Evolutionary conservation across 495 filamentous ascomycete genomes (phyloP).

Genomic region (Talaromyces liani): DNA sequence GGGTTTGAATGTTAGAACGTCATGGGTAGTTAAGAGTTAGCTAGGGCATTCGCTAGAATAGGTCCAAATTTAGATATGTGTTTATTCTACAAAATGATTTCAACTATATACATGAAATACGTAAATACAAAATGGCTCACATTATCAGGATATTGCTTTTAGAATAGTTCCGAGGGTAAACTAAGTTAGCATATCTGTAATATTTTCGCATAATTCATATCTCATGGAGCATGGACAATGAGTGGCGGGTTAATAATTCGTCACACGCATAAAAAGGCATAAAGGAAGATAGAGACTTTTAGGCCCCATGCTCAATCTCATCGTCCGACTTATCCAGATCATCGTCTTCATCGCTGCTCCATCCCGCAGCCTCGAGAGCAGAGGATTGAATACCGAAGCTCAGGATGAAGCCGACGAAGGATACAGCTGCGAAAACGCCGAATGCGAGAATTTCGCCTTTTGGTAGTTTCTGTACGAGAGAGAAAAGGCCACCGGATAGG

Average conservation of each 20-base stretch:
- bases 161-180: background rate
- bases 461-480: slow-evolving; percentile 58
- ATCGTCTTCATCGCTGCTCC: slow-evolving; percentile 47
- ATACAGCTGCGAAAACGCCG: slow-evolving; percentile 71
- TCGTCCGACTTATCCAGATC: slow-evolving; percentile 43
- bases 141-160: background rate
- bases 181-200: background rate
- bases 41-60: background rate
- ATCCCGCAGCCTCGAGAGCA: slow-evolving; percentile 53
- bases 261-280: background rate
- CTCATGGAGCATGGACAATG: background rate
- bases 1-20: background rate
- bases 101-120: background rate
- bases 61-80: background rate
- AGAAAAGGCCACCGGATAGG: slow-evolving; percentile 76
- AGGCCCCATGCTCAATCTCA: slow-evolving; percentile 16
- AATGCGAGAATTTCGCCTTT: slow-evolving; percentile 85
- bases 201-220: background rate
- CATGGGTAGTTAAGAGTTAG: background rate
- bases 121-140: background rate
- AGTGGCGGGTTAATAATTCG: background rate
- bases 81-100: background rate
- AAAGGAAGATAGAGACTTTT: background rate
- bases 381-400: slow-evolving; percentile 62
- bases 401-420: slow-evolving; percentile 67